Base-by-base conservation (phyloP, 352 stramenopile genomes). In the Elongisporangium prolatum region DNA sequence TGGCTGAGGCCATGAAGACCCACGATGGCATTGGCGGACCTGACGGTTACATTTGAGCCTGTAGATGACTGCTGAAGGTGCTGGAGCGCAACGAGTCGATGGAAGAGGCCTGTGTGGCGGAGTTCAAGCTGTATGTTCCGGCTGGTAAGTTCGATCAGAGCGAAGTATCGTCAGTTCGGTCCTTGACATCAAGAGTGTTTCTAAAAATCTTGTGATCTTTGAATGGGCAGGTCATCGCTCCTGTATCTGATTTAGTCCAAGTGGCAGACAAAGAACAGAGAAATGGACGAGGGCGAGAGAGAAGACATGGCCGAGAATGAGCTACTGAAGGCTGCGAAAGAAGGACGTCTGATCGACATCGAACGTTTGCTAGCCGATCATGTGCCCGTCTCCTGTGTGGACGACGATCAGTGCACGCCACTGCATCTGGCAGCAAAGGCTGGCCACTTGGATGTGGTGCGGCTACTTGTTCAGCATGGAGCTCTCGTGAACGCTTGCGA, bases 1-100 rank as follows among this genome's bases (percentile, higher is more conserved):
- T 76, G 4, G 71, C 58, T 0, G 61, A 76, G 28, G 2, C 52
- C 9, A 34, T 77, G 38, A 70, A 68, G 40, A 67, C 54, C 9
- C 38, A 24, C 13, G 63, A 58, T 9, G 60, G 59, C 4, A 48
- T 72, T n/a, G 18, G 21, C 59, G 14, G 60, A 74, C 9, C 53
- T 77, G 6, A 64, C 67, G 24, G 16, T 72, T 7, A n/a, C 38
- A 5, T 69, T 71, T 25, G 48, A 73, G n/a, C n/a, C 55, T 5
- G 34, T 63, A 8, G 52, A 69, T 6, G 63, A 72, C 21, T 75
- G 18, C 18, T 66, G 34, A n/a, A 47, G 6, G 52, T 48, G 2
- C 1, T 63, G 9, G 51, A 48, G 1, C 53, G 61, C 13, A 67
- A 63, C 13, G 55, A 68, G 24, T 65, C 52, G 18, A 7, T 25